phyloP scores from a whole-genome alignment of 345 rosid genomes.

The Bretschneidera sinensis region DNA sequence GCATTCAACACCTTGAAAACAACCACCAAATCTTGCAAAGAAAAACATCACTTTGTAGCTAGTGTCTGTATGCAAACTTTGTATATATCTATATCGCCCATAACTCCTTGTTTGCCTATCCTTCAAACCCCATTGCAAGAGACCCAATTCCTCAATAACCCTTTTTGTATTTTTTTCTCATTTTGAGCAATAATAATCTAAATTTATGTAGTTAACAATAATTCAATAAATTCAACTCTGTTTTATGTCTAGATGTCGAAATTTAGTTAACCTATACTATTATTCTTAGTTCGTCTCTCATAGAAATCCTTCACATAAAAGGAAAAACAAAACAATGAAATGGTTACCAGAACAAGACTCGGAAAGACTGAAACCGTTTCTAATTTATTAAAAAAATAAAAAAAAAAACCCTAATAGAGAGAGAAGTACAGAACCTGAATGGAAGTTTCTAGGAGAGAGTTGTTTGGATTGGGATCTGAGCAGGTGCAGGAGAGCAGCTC shows the following conservation, averaged over 20 bases:
- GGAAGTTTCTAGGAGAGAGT: conserved; percentile 34
- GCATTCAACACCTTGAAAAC: not conserved
- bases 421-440: conserved; percentile 38
- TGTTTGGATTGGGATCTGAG: conserved; percentile 56
- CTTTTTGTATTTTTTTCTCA: not conserved
- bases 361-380: not conserved
- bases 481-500: conserved; percentile 51
- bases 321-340: too few relatives aligned
- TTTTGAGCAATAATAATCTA: too few relatives aligned
- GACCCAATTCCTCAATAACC: not conserved
- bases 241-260: not conserved
- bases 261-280: not conserved
- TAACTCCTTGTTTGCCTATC: too few relatives aligned
- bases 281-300: not conserved
- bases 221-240: too few relatives aligned
- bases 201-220: too few relatives aligned
- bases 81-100: too few relatives aligned
- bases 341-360: not conserved
- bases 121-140: not conserved
- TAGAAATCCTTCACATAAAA: conserved; percentile 4
- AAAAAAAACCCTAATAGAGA: not conserved
- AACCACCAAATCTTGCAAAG: too few relatives aligned
- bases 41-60: too few relatives aligned
- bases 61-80: too few relatives aligned
- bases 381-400: too few relatives aligned